Evolutionary conservation across 2,329 filamentous ascomycete genomes (phyloP).

Genomic region (Xylariaceae sp.): DNA sequence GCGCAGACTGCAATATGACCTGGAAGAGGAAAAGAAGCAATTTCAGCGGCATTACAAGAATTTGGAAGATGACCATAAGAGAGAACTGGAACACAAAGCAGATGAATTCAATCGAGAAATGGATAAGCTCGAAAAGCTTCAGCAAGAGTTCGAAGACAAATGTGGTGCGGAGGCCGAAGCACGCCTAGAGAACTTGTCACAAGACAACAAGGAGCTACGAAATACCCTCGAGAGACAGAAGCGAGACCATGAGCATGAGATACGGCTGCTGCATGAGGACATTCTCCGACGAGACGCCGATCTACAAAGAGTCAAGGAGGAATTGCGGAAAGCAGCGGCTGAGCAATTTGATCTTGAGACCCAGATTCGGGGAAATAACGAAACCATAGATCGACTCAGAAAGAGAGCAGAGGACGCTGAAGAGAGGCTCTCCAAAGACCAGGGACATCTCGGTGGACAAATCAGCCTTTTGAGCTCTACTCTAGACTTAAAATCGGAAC

Average conservation of each 20-base stretch:
- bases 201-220: constrained; percentile 71
- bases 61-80: constrained; percentile 45
- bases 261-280: constrained; percentile 47
- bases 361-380: constrained; percentile 36
- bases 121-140: constrained; percentile 61
- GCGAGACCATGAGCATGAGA: constrained; percentile 52
- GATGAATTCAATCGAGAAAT: constrained; percentile 53
- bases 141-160: constrained; percentile 52
- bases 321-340: constrained; percentile 42
- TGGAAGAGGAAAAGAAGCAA: constrained; percentile 51
- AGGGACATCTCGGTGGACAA: constrained; percentile 40
- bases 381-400: constrained; percentile 38
- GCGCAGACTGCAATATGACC: constrained; percentile 49
- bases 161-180: constrained; percentile 38
- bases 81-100: constrained; percentile 60
- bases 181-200: constrained; percentile 46
- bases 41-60: constrained; percentile 36
- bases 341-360: constrained; percentile 32
- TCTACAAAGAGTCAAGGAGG: constrained; percentile 54
- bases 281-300: constrained; percentile 62
- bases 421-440: constrained; percentile 39
- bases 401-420: constrained; percentile 40
- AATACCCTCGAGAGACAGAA: constrained; percentile 58
- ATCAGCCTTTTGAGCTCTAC: constrained; percentile 37
- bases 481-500: constrained; percentile 37